Evolutionary conservation across 1,284 basidiomycete species (phyloP).

Genomic region (Sporisorium iseilematis-ciliati): DNA sequence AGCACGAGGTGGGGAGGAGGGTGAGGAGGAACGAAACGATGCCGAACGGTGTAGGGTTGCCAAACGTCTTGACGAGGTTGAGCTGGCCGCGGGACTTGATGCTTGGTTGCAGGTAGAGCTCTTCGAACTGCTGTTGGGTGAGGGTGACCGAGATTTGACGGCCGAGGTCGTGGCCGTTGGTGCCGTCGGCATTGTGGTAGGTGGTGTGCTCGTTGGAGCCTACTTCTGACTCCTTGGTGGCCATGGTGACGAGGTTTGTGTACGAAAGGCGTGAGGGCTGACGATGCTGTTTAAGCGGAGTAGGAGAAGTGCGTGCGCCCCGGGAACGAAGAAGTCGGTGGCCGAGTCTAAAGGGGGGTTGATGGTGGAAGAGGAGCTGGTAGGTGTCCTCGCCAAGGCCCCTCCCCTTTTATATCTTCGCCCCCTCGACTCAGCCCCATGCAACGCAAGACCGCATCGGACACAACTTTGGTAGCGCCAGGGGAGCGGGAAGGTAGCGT

Average conservation of each 20-base stretch:
- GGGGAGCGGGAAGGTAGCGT: no score
- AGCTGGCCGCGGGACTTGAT: conserved; percentile 33
- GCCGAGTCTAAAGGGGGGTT: background rate
- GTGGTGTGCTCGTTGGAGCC: conserved; percentile 40
- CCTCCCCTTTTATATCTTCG: background rate
- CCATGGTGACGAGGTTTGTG: conserved; percentile 16
- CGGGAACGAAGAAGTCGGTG: background rate
- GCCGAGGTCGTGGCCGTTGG: conserved; percentile 40
- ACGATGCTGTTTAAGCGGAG: background rate
- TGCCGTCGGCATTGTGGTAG: conserved; percentile 35
- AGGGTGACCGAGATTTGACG: conserved; percentile 57
- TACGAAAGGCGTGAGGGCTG: background rate
- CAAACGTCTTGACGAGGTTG: conserved; percentile 53
- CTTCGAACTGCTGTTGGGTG: conserved; percentile 55
- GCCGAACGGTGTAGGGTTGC: conserved; percentile 54
- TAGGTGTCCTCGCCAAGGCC: no score
- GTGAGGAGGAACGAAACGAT: conserved; percentile 59
- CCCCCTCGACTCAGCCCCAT: no score
- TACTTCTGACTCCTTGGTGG: conserved; percentile 41
- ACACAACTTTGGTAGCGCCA: no score
- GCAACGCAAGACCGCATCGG: no score
- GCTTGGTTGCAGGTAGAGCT: conserved; percentile 54
- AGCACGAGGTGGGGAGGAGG: conserved; percentile 45
- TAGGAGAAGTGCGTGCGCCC: background rate
- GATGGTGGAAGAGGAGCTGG: background rate